Evolutionary conservation across 1,284 basidiomycete genomes (phyloP).

Genomic region (Fomitiporia mediterranea): DNA sequence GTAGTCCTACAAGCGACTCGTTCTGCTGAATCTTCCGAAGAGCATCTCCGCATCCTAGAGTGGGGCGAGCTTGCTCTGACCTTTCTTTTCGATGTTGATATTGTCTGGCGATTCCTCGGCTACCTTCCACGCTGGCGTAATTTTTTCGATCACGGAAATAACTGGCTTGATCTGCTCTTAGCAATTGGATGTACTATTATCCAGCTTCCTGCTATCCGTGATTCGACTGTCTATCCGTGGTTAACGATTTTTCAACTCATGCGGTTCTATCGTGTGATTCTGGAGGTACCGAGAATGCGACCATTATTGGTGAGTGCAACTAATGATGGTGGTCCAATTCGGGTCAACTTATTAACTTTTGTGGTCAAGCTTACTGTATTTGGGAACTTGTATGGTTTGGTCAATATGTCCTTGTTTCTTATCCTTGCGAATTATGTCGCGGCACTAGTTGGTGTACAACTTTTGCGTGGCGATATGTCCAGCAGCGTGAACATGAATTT

Average conservation of each 20-base stretch:
- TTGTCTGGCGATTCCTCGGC: constrained; percentile 70
- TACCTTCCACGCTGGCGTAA: constrained; percentile 79
- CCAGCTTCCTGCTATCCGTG: constrained; percentile 77
- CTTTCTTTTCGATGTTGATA: constrained; percentile 85
- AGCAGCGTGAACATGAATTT: constrained; percentile 67
- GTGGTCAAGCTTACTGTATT: constrained; percentile 72
- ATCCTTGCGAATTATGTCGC: constrained; percentile 86
- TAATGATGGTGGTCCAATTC: constrained; percentile 6
- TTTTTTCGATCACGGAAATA: constrained; percentile 70
- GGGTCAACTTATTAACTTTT: constrained; percentile 20
- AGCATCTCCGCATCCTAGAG: constrained; percentile 48
- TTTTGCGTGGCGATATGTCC: constrained; percentile 76
- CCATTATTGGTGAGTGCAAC: constrained; percentile 58
- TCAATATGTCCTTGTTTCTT: constrained; percentile 94
- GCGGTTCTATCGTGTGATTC: constrained; percentile 91
- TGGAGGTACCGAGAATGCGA: constrained; percentile 84
- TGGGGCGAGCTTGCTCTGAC: constrained; percentile 80
- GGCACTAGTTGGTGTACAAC: constrained; percentile 74
- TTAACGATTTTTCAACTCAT: constrained; percentile 86
- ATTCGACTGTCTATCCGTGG: constrained; percentile 78
- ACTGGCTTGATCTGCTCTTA: constrained; percentile 80
- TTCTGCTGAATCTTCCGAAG: constrained; percentile 48
- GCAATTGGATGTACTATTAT: constrained; percentile 78
- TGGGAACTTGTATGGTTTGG: constrained; percentile 87
- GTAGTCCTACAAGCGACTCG: constrained; percentile 78